Evolutionary conservation across 2,329 filamentous ascomycete genomes (phyloP).

Genomic region (Ustilaginoidea virens): DNA sequence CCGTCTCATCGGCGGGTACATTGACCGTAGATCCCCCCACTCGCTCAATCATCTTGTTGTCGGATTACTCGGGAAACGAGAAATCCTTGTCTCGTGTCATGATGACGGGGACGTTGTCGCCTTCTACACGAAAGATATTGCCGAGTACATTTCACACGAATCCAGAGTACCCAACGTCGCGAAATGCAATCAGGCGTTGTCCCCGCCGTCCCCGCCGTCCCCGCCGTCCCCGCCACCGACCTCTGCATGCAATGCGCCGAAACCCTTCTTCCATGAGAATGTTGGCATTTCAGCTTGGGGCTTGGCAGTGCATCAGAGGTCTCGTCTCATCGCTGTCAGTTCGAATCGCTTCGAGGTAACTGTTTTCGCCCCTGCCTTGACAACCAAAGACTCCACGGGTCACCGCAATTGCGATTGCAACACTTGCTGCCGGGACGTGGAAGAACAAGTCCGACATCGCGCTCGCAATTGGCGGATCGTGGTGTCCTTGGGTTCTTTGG

Average conservation of each 20-base stretch:
- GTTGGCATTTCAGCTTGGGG: constrained; percentile 79
- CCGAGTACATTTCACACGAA: constrained; percentile 23
- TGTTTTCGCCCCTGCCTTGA: constrained; percentile 34
- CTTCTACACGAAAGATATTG: constrained; percentile 46
- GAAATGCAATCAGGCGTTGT: constrained; percentile 1
- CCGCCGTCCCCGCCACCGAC: too few relatives aligned
- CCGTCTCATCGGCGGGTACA: constrained; percentile 29
- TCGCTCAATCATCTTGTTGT: constrained; percentile 54
- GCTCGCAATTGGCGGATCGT: constrained; percentile 34
- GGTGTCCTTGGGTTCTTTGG: constrained; percentile 21
- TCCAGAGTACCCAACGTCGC: constrained; percentile 1
- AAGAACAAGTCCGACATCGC: constrained; percentile 23
- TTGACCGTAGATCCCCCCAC: constrained; percentile 38
- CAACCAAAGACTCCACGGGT: constrained; percentile 1
- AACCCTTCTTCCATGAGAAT: constrained; percentile 56
- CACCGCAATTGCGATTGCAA: constrained; percentile 4
- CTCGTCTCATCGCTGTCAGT: constrained; percentile 75
- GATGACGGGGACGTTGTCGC: constrained; percentile 64
- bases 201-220: not conserved
- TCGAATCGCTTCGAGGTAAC: constrained; percentile 50
- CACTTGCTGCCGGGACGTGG: constrained; percentile 6
- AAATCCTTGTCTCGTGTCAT: constrained; percentile 51
- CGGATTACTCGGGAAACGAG: constrained; percentile 52
- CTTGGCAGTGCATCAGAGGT: constrained; percentile 62
- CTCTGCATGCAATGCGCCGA: constrained; percentile 8